Evolutionary conservation across 331 rosid genomes (phyloP), one percentile per base, ranked within the genome.

Genomic region (Quercus tomentella): DNA sequence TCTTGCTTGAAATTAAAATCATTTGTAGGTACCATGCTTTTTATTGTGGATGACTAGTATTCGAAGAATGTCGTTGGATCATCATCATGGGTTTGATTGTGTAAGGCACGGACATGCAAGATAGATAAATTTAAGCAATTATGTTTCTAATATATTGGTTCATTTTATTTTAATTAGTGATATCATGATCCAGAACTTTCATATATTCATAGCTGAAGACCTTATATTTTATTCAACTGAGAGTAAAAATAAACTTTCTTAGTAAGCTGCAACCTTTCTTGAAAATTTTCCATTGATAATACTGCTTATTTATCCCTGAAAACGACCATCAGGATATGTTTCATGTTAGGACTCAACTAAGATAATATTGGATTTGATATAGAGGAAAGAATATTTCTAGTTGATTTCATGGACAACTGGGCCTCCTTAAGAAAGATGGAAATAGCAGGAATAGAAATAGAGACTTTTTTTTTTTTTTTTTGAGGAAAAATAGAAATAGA

Each of bases 51-150:
- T 95, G 92, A 49, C 70, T 79, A 88, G 86, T 80, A 83, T 92
- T 71, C 87, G 98, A 84, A 91, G 86, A 86, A 95, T 95, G 98
- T 92, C 97, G 51, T 75, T 92, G 81, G 81, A 87, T 79, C 87
- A 82, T 80, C 92, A 95, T 80, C 93, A 93, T 61, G 98, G 97
- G 66, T 95, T 95, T 77, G 86, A 90, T 84, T 84, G 82, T 20
- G 98, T 91, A 92, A 89, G 97, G 72, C 91, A 69, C 75, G 45
- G 17, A 16, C 35, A 12, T 77, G 28, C 66, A 12, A 58, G 74
- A 57, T 33, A 31, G 72, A 66, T 31, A 8, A 15, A 33, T 33
- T 66, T 1, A 7, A 31, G 28, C 25, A 18, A 16, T 18, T 33
- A 17, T 18, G 9, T 18, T 21, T 22, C 21, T 0, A 57, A 57